Evolutionary conservation across 495 filamentous ascomycete genomes (phyloP).

Genomic region (Podospora pseudocomata): DNA sequence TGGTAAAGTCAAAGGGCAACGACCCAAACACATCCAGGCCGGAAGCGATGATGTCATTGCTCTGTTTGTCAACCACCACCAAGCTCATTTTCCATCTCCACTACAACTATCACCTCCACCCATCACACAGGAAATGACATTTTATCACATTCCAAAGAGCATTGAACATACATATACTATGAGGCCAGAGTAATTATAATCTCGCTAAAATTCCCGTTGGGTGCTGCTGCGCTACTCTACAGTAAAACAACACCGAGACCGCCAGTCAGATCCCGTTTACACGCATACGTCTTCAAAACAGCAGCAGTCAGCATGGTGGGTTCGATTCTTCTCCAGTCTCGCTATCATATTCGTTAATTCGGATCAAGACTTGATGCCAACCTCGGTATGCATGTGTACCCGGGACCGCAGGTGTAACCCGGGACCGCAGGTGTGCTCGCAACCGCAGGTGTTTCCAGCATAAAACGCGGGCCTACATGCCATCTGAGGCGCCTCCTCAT

Average conservation of each 20-base stretch:
- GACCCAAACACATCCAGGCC: background rate
- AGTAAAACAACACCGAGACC: background rate
- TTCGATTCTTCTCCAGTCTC: background rate
- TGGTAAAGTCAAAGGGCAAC: background rate
- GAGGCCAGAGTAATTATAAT: background rate
- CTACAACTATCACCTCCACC: background rate
- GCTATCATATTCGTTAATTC: no score
- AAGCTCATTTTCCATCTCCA: background rate
- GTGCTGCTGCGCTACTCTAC: background rate
- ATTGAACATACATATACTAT: no score
- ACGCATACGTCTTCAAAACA: no score
- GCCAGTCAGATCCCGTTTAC: no score
- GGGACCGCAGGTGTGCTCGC: no score
- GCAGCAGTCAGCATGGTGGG: background rate
- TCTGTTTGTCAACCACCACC: background rate
- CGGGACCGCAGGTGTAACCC: no score
- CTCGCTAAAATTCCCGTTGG: background rate
- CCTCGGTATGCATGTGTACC: no score
- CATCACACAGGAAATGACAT: background rate
- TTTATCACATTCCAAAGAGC: no score
- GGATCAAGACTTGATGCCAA: no score
- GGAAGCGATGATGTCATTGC: background rate
- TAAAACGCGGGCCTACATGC: no score
- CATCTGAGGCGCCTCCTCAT: no score
- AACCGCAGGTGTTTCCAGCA: no score